These are phyloP conservation scores for Nannochloris sp. DNA, from an alignment of 139 green algal species.

Conservation along the genomic window DNA sequence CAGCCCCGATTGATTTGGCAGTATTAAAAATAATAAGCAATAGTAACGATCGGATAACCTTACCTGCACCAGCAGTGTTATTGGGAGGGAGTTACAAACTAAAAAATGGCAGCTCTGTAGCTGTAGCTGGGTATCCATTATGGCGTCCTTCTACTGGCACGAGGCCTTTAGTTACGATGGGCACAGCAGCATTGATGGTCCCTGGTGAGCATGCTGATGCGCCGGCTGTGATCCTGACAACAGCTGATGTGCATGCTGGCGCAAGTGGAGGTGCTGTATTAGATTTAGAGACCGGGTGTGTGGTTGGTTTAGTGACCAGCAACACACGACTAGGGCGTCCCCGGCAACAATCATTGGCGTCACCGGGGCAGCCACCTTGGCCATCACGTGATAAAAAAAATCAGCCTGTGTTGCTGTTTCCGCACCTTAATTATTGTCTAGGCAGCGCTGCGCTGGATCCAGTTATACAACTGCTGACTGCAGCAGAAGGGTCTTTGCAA, in stretches of 20 bases:
- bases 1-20: constrained; percentile 46
- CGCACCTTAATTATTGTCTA: constrained; percentile 59
- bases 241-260: constrained; percentile 56
- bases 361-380: constrained; percentile 4
- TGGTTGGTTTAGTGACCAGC: constrained; percentile 64
- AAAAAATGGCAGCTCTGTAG: constrained; percentile 13
- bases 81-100: not conserved
- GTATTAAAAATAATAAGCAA: constrained; percentile 31
- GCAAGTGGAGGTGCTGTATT: constrained; percentile 64
- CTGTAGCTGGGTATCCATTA: constrained; percentile 53
- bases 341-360: no score
- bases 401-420: constrained; percentile 31
- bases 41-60: not conserved
- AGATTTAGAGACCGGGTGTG: constrained; percentile 14
- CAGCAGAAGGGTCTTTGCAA: not conserved
- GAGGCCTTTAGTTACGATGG: constrained; percentile 27
- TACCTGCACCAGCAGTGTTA: not conserved
- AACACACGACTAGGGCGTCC: constrained; percentile 27
- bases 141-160: constrained; percentile 12
- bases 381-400: not conserved
- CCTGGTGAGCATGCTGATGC: not conserved
- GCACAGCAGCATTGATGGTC: constrained; percentile 22
- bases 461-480: constrained; percentile 11
- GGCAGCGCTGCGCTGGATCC: constrained; percentile 35
- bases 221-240: constrained; percentile 56